Percentiles rank a stretch among this genome's conserved stretches.
Evolutionary conservation across 768 basidiomycete genomes (phyloP).

Genomic region (Agaricus sinodeliciosus): DNA sequence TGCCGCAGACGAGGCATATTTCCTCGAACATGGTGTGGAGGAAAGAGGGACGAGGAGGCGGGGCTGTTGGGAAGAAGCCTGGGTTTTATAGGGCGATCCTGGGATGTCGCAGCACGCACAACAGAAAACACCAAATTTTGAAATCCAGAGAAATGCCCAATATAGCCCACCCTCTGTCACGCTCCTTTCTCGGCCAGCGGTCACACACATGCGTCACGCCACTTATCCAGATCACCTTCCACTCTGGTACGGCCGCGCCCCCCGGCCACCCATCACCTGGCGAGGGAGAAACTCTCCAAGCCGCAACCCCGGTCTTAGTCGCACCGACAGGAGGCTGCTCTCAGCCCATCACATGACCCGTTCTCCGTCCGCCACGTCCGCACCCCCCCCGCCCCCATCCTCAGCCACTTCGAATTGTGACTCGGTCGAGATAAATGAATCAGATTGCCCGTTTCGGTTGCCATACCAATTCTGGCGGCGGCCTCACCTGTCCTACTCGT

Average conservation of each 20-base stretch:
- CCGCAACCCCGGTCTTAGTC: slow-evolving; percentile 10
- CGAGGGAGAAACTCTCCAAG: too few relatives aligned
- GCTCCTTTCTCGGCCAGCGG: neutral
- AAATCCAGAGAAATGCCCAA: slow-evolving; percentile 18
- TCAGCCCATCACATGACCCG: slow-evolving; percentile 13
- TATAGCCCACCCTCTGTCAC: slow-evolving; percentile 2
- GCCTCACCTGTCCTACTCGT: neutral
- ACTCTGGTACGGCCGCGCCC: slow-evolving; percentile 3
- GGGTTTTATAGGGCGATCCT: slow-evolving; percentile 29
- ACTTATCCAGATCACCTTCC: slow-evolving; percentile 5
- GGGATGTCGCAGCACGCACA: slow-evolving; percentile 34
- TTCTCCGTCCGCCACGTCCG: slow-evolving; percentile 17
- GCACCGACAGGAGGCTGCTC: neutral
- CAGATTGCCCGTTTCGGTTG: slow-evolving; percentile 4
- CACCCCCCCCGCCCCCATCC: slow-evolving; percentile 6
- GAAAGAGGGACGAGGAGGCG: slow-evolving; percentile 12
- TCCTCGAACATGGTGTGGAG: slow-evolving; percentile 62
- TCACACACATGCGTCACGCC: neutral
- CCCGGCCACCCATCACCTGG: slow-evolving; percentile 7
- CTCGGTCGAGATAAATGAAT: slow-evolving; percentile 2
- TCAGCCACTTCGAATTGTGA: neutral
- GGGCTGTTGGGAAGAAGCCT: slow-evolving; percentile 14
- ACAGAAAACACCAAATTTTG: slow-evolving; percentile 22
- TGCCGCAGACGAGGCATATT: slow-evolving; percentile 68
- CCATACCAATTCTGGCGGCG: slow-evolving; percentile 5